Base-by-base conservation (phyloP, 345 rosid genomes). In the Garcia nutans region DNA sequence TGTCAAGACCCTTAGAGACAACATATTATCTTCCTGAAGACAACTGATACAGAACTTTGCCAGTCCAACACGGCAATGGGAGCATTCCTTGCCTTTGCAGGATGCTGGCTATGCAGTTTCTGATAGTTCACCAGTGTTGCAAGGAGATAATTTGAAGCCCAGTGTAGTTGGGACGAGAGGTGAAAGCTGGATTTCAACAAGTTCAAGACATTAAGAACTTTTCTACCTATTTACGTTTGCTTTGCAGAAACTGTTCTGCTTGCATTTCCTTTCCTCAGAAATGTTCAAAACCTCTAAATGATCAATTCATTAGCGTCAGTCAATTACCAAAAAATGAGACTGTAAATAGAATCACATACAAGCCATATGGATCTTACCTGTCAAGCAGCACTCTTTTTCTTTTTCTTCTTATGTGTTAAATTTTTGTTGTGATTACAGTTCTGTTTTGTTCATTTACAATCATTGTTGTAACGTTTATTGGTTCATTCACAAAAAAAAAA, bases 1-100 rank as follows among this genome's bases (percentile, higher is more conserved):
- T 6, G 77, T 81, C 33, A 84, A 83, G 81, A 81, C 74, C 75
- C 83, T 88, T n/a, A 82, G 91, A 84, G 96, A 94, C 28, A 88
- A 80, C 74, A 83, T 87, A 62, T 63, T 92, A 62, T 86, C 87
- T 0, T 65, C 78, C 78, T 24, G 81, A 68, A 75, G 80, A 37
- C 73, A 77, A 20, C 71, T 77, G 1, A 31, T 50, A 1, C 83
- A 63, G 49, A 73, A 68, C 77, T 76, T 83, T 70, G 78, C 79
- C 2, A 85, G 88, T 80, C 88, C 90, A 42, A 83, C 80, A 5
- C 66, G 60, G 59, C 72, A 65, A 31, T 68, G 85, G 86, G 77
- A 67, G 49, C 68, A 82, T 49, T 74, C 80, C 59, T 76, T 78
- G 78, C 70, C 78, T 33, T 55, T 67, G 45, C 75, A 81, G 57